Conservation (phyloP, 345 rosid genomes). For the Eucalyptus virginea region DNA sequence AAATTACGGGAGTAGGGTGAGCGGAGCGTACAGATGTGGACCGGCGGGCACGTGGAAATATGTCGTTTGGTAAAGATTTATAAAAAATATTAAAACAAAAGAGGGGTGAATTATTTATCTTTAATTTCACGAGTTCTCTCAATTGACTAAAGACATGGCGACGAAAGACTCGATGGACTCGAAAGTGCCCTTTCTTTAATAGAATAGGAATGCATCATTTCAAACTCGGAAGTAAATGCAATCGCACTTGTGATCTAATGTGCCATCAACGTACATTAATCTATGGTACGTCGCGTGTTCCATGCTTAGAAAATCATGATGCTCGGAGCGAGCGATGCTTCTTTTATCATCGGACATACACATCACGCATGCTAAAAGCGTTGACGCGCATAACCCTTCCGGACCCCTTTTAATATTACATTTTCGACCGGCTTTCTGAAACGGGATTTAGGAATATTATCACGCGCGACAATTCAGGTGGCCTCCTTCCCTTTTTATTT, state of each 20-base stretch:
- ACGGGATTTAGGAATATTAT: neutral
- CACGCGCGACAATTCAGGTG: neutral
- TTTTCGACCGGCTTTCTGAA: neutral
- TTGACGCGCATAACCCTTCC: neutral
- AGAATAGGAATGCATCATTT: neutral
- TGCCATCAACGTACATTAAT: neutral
- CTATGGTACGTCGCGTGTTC: too few relatives aligned
- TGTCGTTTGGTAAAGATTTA: neutral
- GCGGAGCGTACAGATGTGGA: neutral
- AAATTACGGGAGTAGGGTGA: neutral
- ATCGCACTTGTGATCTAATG: neutral
- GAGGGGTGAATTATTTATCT: neutral
- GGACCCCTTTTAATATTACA: neutral
- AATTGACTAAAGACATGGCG: accelerated
- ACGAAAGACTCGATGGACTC: neutral
- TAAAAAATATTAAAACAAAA: accelerated
- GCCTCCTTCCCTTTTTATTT: neutral
- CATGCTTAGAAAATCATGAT: too few relatives aligned
- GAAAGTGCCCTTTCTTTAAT: neutral
- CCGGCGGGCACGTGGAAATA: neutral
- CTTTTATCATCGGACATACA: neutral
- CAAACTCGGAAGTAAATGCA: neutral
- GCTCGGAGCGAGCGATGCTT: neutral
- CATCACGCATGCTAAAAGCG: neutral
- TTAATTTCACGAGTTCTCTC: neutral